Evolutionary conservation across 1,284 basidiomycete species (phyloP).

Genomic region (Paramarasmius palmivorus): DNA sequence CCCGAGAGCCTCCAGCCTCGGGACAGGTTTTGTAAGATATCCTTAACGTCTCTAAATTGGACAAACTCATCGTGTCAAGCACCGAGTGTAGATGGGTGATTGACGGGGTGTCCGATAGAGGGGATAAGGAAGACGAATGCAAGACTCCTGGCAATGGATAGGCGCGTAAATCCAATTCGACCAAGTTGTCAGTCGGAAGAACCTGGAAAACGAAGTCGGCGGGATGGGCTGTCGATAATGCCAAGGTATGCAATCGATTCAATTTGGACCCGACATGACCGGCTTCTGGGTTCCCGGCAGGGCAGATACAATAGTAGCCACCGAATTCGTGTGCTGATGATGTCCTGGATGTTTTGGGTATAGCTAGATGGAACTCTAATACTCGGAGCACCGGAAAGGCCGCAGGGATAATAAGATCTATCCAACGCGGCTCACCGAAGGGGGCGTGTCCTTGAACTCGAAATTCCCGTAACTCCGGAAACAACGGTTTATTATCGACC

Average conservation of each 20-base stretch:
- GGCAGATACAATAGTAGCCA: neutral
- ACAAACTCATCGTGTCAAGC: slow-evolving; percentile 3
- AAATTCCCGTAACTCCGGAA: slow-evolving; percentile 11
- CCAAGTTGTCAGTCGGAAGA: slow-evolving; percentile 10
- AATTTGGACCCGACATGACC: neutral
- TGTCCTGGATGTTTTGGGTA: no score
- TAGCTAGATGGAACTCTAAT: no score
- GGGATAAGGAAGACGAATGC: slow-evolving; percentile 5
- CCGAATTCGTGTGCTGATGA: no score
- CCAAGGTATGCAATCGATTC: slow-evolving; percentile 9
- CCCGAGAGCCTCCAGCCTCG: neutral
- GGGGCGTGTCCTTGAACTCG: slow-evolving; percentile 11
- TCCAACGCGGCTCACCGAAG: neutral
- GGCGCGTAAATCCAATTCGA: slow-evolving; percentile 5
- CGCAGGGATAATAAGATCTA: no score
- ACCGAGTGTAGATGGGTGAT: slow-evolving; percentile 5
- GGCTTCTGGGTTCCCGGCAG: neutral
- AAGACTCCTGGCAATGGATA: slow-evolving; percentile 10
- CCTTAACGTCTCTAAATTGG: slow-evolving; percentile 5
- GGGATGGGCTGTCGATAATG: slow-evolving; percentile 10
- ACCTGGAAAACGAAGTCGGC: slow-evolving; percentile 4
- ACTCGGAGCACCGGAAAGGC: no score
- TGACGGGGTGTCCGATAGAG: slow-evolving; percentile 5
- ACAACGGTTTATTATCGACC: neutral
- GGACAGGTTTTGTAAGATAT: slow-evolving; percentile 6